phyloP scores from a whole-genome alignment of 2,329 filamentous ascomycete species.

The Colletotrichum tofieldiae region DNA sequence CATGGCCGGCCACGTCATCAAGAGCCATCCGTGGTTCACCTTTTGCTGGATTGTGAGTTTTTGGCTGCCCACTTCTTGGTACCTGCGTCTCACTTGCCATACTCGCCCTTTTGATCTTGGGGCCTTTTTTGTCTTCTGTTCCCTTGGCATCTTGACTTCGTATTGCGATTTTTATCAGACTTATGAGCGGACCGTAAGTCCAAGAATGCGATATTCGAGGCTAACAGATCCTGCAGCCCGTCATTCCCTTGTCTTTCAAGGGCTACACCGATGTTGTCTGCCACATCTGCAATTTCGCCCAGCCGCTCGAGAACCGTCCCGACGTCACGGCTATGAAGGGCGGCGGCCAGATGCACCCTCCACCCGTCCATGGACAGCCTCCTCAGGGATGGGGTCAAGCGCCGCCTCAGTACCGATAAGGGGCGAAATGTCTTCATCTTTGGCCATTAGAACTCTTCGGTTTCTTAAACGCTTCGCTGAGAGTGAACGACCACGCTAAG shows the following conservation, averaged over 20 bases:
- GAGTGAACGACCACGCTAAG: background rate
- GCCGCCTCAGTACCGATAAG: slow-evolving; percentile 41
- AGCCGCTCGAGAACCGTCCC: slow-evolving; percentile 72
- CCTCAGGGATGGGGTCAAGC: slow-evolving; percentile 53
- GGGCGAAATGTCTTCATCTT: background rate
- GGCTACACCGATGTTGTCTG: slow-evolving; percentile 80
- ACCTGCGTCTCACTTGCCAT: background rate
- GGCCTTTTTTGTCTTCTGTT: background rate
- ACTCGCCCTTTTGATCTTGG: background rate
- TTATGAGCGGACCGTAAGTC: background rate
- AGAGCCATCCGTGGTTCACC: slow-evolving; percentile 82
- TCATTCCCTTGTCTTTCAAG: slow-evolving; percentile 79
- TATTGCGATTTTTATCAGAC: background rate
- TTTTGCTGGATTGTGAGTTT: slow-evolving; percentile 80
- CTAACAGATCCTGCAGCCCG: slow-evolving; percentile 62
- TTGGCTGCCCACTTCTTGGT: background rate
- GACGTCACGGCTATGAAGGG: slow-evolving; percentile 70
- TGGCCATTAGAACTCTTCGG: background rate
- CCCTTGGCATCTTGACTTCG: background rate
- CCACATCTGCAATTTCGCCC: slow-evolving; percentile 83
- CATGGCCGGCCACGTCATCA: slow-evolving; percentile 73
- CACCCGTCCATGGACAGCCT: slow-evolving; percentile 51
- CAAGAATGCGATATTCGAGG: background rate
- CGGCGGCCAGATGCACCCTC: slow-evolving; percentile 53
- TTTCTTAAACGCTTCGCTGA: too few species aligned